These are phyloP conservation scores for Chlamydomonas schloesseri DNA, from an alignment of 139 green algal genomes.

Conservation along the genomic window DNA sequence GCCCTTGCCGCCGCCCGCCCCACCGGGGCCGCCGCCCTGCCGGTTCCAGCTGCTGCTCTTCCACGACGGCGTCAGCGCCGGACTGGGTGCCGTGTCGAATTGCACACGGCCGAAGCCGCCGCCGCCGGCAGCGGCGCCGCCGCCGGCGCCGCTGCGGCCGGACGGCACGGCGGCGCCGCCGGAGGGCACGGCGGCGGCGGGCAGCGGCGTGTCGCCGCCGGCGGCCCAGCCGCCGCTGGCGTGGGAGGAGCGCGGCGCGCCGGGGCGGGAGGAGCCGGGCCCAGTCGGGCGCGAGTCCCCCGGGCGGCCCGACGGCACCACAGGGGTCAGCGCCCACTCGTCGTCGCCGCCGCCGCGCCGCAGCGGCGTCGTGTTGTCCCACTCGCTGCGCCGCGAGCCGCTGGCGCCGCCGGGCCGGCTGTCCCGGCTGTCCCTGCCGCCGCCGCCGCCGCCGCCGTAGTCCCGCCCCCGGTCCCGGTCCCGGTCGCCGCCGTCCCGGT, in stretches of 20 bases:
- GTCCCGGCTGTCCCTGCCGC: background rate
- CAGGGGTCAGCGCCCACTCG: constrained; percentile 54
- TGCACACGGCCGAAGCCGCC: constrained; percentile 62
- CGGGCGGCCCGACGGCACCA: constrained; percentile 29
- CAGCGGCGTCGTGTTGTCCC: constrained; percentile 10
- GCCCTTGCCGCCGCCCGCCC: background rate
- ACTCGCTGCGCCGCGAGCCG: constrained; percentile 4
- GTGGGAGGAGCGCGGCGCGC: constrained; percentile 24
- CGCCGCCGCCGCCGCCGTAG: background rate
- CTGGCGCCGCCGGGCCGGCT: constrained; percentile 19
- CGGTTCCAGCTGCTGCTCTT: constrained; percentile 72
- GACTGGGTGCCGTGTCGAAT: constrained; percentile 76
- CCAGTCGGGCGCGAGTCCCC: background rate
- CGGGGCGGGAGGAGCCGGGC: constrained; percentile 10
- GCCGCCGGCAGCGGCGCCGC: constrained; percentile 1
- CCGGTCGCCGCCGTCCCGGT: constrained; percentile 23
- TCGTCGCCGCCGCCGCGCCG: constrained; percentile 29
- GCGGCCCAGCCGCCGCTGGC: constrained; percentile 26
- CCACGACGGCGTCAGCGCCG: constrained; percentile 80
- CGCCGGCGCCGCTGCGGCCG: background rate
- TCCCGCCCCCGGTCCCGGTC: background rate
- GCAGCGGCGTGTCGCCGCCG: constrained; percentile 51
- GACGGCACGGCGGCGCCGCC: constrained; percentile 42
- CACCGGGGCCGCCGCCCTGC: background rate
- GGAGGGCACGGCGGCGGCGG: constrained; percentile 50